These are phyloP conservation scores for Fusarium tjaetaba DNA, from an alignment of 2,329 filamentous ascomycete species.

Conservation along the genomic window DNA sequence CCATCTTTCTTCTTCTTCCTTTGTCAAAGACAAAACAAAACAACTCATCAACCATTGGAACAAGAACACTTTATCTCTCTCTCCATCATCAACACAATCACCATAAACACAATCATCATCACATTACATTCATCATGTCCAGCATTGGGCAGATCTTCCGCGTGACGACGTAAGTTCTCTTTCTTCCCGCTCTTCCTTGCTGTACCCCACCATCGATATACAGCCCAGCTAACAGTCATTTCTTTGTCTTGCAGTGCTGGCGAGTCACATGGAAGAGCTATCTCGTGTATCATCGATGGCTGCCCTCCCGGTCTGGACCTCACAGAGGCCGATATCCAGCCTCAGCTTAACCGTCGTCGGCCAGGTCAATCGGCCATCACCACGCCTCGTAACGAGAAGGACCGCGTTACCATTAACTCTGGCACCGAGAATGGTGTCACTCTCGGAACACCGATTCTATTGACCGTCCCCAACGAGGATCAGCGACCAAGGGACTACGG, in stretches of 20 bases:
- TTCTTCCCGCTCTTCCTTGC: constrained; percentile 13
- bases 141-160: constrained; percentile 75
- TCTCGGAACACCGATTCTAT: constrained; percentile 87
- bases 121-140: constrained; percentile 69
- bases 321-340: constrained; percentile 88
- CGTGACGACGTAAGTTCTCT: constrained; percentile 71
- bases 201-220: not conserved
- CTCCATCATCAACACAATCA: not conserved
- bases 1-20: constrained; percentile 18
- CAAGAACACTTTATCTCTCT: not conserved
- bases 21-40: constrained; percentile 18
- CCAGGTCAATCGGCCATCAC: constrained; percentile 91
- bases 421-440: constrained; percentile 91
- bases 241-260: constrained; percentile 50
- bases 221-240: not conserved
- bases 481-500: constrained; percentile 93
- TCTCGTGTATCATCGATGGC: constrained; percentile 95
- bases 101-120: not conserved
- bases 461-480: constrained; percentile 91
- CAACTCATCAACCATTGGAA: not conserved
- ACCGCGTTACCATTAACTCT: constrained; percentile 90
- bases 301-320: constrained; percentile 88
- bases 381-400: constrained; percentile 92
- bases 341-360: constrained; percentile 89
- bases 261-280: constrained; percentile 86